phyloP scores from a whole-genome alignment of 495 filamentous ascomycete genomes.

The Parathielavia hyrcaniae region DNA sequence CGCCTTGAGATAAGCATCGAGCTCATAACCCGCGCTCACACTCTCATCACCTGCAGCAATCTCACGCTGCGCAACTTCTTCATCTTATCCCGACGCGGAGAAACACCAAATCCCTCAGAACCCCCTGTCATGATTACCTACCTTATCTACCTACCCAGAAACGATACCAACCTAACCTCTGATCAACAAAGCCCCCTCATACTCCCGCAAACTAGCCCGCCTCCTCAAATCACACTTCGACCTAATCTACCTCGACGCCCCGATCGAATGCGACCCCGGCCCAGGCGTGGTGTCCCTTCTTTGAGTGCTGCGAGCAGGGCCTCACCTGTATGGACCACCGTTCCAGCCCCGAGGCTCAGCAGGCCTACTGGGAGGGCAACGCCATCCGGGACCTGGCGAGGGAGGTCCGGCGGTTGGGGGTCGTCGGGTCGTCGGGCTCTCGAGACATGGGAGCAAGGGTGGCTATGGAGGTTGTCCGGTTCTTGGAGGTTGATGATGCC shows the following conservation, averaged over 20 bases:
- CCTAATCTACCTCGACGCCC: conserved; percentile 22
- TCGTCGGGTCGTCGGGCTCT: conserved; percentile 32
- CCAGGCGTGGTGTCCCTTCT: conserved; percentile 28
- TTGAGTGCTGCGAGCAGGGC: conserved; percentile 25
- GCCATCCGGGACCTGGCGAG: neutral
- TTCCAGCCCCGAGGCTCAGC: neutral
- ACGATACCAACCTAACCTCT: neutral
- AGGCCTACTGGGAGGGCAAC: conserved; percentile 10
- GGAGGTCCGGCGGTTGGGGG: neutral
- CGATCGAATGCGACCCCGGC: conserved; percentile 15
- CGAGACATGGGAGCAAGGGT: conserved; percentile 31
- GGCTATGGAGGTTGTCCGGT: conserved; percentile 20
- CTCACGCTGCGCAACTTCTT: no score
- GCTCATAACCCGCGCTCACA: no score
- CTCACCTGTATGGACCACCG: conserved; percentile 24
- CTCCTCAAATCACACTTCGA: conserved; percentile 25
- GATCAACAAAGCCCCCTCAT: conserved; percentile 14
- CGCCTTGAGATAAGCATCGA: no score
- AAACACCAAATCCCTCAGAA: no score
- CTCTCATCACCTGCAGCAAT: no score
- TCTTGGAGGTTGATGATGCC: conserved; percentile 15
- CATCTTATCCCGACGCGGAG: no score
- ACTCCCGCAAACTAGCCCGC: conserved; percentile 23
- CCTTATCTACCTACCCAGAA: no score
- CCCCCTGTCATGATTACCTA: no score